A percentile compares a stretch with the other conserved stretches of the same genome.
These are phyloP conservation scores for Lathyrus oleraceus DNA, from an alignment of 306 rosid genomes.

Conservation along the genomic window DNA sequence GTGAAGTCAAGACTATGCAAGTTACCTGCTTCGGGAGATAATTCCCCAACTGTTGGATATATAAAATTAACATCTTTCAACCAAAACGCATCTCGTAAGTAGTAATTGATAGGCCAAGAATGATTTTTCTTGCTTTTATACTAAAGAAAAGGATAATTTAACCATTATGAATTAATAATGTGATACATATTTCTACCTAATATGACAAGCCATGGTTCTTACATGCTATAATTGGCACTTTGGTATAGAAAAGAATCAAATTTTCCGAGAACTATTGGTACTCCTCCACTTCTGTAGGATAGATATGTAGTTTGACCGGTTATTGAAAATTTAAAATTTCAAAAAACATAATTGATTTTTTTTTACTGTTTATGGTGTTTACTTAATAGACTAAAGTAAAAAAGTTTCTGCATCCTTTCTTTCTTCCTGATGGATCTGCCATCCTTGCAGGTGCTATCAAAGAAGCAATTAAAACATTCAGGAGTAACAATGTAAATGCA, in stretches of 20 bases:
- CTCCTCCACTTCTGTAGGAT: not conserved
- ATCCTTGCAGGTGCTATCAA: slow-evolving; percentile 76
- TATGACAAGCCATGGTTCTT: not conserved
- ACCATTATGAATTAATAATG: slow-evolving; percentile 1
- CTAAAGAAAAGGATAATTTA: slow-evolving; percentile 8
- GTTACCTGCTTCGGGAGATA: slow-evolving; percentile 66
- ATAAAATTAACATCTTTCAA: slow-evolving; percentile 85
- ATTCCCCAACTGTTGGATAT: slow-evolving; percentile 76
- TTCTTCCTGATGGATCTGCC: slow-evolving; percentile 32
- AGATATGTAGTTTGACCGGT: slow-evolving; percentile 2
- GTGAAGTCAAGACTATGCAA: slow-evolving; percentile 86
- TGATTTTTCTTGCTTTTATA: slow-evolving; percentile 22
- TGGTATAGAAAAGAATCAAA: not conserved
- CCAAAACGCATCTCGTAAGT: slow-evolving; percentile 86
- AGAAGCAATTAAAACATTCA: slow-evolving; percentile 80
- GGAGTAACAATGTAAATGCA: slow-evolving; percentile 77
- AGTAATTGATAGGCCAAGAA: slow-evolving; percentile 20
- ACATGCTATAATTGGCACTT: not conserved
- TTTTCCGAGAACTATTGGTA: not conserved
- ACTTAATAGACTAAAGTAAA: not conserved
- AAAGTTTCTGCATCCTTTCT: slow-evolving; percentile 22
- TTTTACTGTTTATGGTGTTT: not conserved
- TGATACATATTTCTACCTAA: not conserved
- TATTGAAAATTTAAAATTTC: not conserved
- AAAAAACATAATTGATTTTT: no score